Evolutionary conservation across 2,329 filamentous ascomycete genomes (phyloP).

Genomic region (Paecilomyces sp.): DNA sequence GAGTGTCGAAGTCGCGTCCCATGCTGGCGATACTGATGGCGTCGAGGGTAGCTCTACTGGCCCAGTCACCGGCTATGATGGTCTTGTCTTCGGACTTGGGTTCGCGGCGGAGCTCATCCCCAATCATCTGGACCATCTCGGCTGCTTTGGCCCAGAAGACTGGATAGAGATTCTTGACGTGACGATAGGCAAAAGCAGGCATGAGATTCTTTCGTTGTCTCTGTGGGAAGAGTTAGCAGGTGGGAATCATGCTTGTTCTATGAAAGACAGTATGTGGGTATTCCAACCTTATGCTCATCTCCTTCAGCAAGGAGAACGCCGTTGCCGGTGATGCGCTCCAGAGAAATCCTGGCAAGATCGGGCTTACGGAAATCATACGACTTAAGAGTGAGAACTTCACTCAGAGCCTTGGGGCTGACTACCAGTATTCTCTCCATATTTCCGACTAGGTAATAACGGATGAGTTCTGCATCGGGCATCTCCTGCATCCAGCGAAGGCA

Average conservation of each 20-base stretch:
- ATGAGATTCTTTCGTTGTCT: conserved; percentile 67
- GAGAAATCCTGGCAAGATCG: conserved; percentile 31
- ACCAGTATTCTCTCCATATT: conserved; percentile 59
- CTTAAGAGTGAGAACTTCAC: conserved; percentile 62
- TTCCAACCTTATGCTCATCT: conserved; percentile 68
- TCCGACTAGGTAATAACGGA: conserved; percentile 57
- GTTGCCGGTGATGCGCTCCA: conserved; percentile 33
- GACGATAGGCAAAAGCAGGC: conserved; percentile 78
- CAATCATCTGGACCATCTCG: conserved; percentile 60
- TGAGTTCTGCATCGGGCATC: conserved; percentile 61
- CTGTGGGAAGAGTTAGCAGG: conserved; percentile 13
- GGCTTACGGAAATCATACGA: conserved; percentile 67
- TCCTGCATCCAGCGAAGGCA: conserved; percentile 47
- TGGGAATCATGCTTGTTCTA: too few relatives aligned
- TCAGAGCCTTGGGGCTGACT: conserved; percentile 57
- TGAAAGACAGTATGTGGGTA: background rate
- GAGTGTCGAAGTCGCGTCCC: conserved; percentile 62
- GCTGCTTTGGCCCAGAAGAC: conserved; percentile 73
- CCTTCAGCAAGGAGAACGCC: conserved; percentile 69
- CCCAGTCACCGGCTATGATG: conserved; percentile 56
- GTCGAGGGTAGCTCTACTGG: conserved; percentile 62
- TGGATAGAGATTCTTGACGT: conserved; percentile 77
- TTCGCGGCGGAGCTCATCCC: conserved; percentile 34
- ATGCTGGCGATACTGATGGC: conserved; percentile 69
- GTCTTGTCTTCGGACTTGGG: conserved; percentile 29